Conservation (phyloP, 495 filamentous ascomycete species). For the Hypoxylon lienhwacheense region DNA sequence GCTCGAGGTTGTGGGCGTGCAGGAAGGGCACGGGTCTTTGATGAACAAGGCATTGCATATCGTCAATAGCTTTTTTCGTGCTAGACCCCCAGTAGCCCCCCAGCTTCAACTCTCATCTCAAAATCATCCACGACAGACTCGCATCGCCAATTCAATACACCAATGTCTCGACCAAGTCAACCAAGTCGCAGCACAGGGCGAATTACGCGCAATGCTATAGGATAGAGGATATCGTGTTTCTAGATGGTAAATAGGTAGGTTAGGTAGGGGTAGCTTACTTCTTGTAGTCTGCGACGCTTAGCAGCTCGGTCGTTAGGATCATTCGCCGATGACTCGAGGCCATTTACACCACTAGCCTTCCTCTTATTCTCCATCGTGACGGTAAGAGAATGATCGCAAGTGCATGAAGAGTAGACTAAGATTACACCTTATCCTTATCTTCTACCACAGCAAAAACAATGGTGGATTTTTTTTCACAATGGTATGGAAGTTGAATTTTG, state of each 20-base stretch:
- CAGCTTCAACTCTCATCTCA: constrained; percentile 12
- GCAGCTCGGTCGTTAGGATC: constrained; percentile 59
- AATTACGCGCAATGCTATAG: constrained; percentile 19
- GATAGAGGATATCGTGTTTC: too few relatives aligned
- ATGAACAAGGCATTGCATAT: constrained; percentile 17
- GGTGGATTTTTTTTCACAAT: constrained; percentile 5
- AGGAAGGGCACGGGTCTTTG: constrained; percentile 16
- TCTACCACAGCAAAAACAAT: constrained; percentile 3
- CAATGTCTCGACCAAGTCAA: background rate
- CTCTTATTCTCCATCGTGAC: constrained; percentile 68
- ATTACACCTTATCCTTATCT: constrained; percentile 2
- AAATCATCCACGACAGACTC: constrained; percentile 7
- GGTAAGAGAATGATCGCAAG: constrained; percentile 13
- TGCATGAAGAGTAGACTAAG: constrained; percentile 6
- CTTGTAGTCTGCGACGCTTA: constrained; percentile 50
- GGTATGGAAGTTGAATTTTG: background rate
- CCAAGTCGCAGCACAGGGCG: background rate
- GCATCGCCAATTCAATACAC: constrained; percentile 17
- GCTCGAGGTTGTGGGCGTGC: constrained; percentile 19
- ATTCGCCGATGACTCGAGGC: constrained; percentile 34
- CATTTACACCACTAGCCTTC: constrained; percentile 54
- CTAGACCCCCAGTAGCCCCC: background rate
- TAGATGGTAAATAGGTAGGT: constrained; percentile 9
- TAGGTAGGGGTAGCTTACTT: constrained; percentile 28
- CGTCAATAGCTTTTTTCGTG: constrained; percentile 9